Evolutionary conservation across 176 grass and related monocot species (phyloP).

Genomic region (Paspalum notatum): DNA sequence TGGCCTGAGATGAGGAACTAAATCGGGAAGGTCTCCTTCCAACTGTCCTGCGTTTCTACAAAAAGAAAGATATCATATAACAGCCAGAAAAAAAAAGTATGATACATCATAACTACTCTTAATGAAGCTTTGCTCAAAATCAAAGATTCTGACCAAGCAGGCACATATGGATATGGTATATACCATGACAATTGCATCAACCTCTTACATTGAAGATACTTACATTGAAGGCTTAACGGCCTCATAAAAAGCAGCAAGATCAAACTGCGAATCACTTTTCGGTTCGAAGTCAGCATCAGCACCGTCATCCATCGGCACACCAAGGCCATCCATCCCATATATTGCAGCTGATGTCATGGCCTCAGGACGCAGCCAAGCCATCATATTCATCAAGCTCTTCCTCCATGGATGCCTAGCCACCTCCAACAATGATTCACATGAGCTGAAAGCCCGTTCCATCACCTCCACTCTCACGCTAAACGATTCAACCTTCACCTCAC

Average conservation of each 20-base stretch:
- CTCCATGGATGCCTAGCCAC: conserved; percentile 78
- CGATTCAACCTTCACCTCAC: neutral
- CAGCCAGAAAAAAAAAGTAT: conserved; percentile 4
- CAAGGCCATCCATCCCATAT: conserved; percentile 55
- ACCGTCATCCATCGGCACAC: conserved; percentile 33
- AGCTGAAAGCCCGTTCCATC: conserved; percentile 58
- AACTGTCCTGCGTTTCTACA: conserved; percentile 53
- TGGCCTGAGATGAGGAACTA: conserved; percentile 82
- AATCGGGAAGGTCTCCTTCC: conserved; percentile 65
- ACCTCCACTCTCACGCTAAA: conserved; percentile 75
- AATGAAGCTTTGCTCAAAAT: neutral
- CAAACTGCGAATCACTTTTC: conserved; percentile 66
- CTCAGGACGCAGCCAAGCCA: conserved; percentile 87
- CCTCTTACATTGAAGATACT: conserved; percentile 21
- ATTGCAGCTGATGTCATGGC: conserved; percentile 62
- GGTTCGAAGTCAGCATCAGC: conserved; percentile 22
- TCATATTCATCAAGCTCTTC: conserved; percentile 87
- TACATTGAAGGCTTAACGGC: conserved; percentile 71
- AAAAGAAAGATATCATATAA: conserved; percentile 42
- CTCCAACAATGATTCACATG: conserved; percentile 73
- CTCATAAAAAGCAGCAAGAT: conserved; percentile 84
- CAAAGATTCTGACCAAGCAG: neutral
- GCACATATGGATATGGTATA: conserved; percentile 29
- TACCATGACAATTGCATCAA: neutral
- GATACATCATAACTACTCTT: conserved; percentile 3